These are phyloP conservation scores for Phytopythium vexans DNA, from an alignment of 352 stramenopile species.

Conservation along the genomic window DNA sequence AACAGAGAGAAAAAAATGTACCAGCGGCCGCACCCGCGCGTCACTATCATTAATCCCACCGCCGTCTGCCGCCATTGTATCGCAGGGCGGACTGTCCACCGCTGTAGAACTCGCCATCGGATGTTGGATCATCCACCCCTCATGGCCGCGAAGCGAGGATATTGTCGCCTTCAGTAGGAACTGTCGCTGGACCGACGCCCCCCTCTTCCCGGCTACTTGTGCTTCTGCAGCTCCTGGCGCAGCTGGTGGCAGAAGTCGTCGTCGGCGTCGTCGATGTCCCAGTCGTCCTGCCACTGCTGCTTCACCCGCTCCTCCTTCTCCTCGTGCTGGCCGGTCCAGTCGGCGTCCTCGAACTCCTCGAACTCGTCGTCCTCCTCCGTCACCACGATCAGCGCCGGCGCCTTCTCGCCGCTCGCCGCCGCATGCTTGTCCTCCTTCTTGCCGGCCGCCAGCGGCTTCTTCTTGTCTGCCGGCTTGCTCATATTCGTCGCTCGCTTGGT, in stretches of 20 bases:
- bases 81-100: no score
- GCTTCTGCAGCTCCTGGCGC: constrained; percentile 86
- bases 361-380: constrained; percentile 89
- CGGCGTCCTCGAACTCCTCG: constrained; percentile 84
- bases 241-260: constrained; percentile 93
- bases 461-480: constrained; percentile 38
- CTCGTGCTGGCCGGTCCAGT: constrained; percentile 72
- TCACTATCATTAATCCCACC: no score
- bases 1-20: not conserved
- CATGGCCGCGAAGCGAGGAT: no score
- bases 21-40: not conserved
- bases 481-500: constrained; percentile 6
- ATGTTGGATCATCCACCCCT: no score
- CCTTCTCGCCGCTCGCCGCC: constrained; percentile 42
- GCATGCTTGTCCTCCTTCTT: constrained; percentile 17
- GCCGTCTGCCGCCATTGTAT: no score
- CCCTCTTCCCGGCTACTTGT: constrained; percentile 34
- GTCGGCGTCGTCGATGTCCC: constrained; percentile 90
- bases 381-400: constrained; percentile 66
- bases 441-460: constrained; percentile 15
- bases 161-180: no score
- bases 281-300: constrained; percentile 93
- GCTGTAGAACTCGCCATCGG: no score
- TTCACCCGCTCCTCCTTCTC: constrained; percentile 84
- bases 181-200: no score